Evolutionary conservation across 208 protist genomes (phyloP).

Genomic region (Acanthamoeba polyphaga): DNA sequence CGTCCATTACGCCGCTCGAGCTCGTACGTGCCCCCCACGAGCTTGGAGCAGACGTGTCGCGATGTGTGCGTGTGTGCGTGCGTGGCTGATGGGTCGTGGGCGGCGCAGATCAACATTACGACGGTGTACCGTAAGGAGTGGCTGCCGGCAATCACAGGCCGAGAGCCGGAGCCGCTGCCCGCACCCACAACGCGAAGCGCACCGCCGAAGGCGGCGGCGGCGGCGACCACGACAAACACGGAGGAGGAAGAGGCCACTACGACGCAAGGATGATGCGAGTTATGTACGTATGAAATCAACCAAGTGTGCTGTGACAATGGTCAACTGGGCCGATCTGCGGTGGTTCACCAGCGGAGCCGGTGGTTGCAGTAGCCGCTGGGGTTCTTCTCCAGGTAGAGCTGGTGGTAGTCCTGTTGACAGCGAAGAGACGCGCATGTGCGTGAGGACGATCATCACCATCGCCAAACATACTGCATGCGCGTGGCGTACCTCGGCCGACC

Average conservation of each 20-base stretch:
- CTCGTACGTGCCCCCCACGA: background rate
- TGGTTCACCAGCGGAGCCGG: background rate
- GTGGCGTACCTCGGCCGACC: conserved; percentile 90
- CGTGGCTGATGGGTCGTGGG: background rate
- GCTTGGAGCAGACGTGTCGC: too few species aligned
- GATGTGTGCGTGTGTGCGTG: too few species aligned
- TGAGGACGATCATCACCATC: background rate
- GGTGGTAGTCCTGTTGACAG: conserved; percentile 75
- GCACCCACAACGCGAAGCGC: background rate
- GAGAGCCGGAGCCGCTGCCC: background rate
- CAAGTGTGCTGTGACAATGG: background rate
- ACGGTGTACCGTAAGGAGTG: background rate
- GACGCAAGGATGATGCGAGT: too few species aligned
- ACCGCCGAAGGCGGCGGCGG: too few species aligned
- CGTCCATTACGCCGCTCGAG: background rate
- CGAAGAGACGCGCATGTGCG: background rate
- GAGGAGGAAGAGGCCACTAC: too few species aligned
- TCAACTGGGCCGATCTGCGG: too few species aligned
- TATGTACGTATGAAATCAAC: too few species aligned
- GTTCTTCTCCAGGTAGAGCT: conserved; percentile 80
- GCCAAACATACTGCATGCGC: conserved; percentile 83
- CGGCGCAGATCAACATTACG: background rate
- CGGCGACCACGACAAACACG: too few species aligned
- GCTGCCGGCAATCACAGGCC: background rate
- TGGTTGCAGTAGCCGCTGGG: conserved; percentile 68